Evolutionary conservation across 1,284 basidiomycete species (phyloP).

Genomic region (Agroathelia rolfsii): DNA sequence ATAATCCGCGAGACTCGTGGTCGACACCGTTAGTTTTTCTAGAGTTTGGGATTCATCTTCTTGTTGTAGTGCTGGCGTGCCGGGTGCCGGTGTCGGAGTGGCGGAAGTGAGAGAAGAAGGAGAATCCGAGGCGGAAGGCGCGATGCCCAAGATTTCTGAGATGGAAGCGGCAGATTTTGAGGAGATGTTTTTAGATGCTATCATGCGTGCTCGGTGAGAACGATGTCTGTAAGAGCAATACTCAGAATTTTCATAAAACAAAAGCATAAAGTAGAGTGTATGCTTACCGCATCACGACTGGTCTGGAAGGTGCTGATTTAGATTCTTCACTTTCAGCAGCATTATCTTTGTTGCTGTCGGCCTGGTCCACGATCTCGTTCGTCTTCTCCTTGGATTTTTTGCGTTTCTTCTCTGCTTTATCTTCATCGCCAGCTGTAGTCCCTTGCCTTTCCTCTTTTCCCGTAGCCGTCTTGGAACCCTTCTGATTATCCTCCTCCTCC

Average conservation of each 20-base stretch:
- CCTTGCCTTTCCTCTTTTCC: conserved; percentile 16
- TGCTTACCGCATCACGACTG: too few species aligned
- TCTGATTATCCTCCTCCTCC: too few species aligned
- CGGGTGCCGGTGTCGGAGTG: conserved; percentile 19
- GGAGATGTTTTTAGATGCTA: conserved; percentile 61
- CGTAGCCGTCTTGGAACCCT: conserved; percentile 20
- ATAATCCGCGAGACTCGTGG: conserved; percentile 57
- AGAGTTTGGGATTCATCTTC: conserved; percentile 21
- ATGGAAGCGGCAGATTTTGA: conserved; percentile 57
- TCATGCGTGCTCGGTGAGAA: conserved; percentile 66
- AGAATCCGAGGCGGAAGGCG: conserved; percentile 28
- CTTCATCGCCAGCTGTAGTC: too few species aligned
- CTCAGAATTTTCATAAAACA: too few species aligned
- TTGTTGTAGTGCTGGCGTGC: conserved; percentile 25
- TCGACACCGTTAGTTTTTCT: conserved; percentile 48
- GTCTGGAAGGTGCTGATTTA: too few species aligned
- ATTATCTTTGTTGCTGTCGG: conserved; percentile 5
- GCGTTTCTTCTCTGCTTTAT: conserved; percentile 21
- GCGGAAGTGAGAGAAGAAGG: conserved; percentile 14
- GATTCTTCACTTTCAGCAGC: conserved; percentile 3
- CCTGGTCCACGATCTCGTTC: conserved; percentile 11
- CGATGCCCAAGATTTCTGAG: conserved; percentile 69
- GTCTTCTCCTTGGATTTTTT: conserved; percentile 16
- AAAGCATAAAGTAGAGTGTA: too few species aligned
- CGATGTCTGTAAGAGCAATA: conserved; percentile 6